These are phyloP conservation scores for Eutrema salsugineum DNA, from an alignment of 441 rosid genomes.

Conservation along the genomic window DNA sequence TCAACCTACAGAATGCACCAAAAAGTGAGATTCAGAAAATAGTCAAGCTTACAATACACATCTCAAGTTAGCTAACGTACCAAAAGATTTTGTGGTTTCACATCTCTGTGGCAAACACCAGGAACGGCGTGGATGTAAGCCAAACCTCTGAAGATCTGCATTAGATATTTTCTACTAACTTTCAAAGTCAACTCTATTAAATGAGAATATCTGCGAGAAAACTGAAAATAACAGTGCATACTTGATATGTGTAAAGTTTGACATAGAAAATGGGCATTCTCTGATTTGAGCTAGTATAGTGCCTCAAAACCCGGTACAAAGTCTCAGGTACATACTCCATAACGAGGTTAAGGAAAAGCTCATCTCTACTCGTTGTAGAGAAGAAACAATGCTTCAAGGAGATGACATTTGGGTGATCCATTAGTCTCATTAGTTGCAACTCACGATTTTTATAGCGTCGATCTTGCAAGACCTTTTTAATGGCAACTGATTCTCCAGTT, in stretches of 20 bases:
- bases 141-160: slow-evolving; percentile 55
- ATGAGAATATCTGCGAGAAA: background rate
- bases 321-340: slow-evolving; percentile 68
- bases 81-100: slow-evolving; percentile 64
- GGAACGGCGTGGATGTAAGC: slow-evolving; percentile 59
- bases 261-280: slow-evolving; percentile 60
- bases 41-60: slow-evolving; percentile 11
- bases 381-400: slow-evolving; percentile 61
- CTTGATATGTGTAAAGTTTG: slow-evolving; percentile 57
- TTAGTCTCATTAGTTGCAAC: slow-evolving; percentile 54
- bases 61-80: slow-evolving; percentile 22
- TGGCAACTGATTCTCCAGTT: slow-evolving; percentile 59
- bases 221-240: slow-evolving; percentile 13
- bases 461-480: slow-evolving; percentile 63
- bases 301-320: slow-evolving; percentile 50
- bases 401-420: slow-evolving; percentile 60
- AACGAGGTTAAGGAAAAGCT: slow-evolving; percentile 56
- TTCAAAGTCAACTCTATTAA: slow-evolving; percentile 2
- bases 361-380: slow-evolving; percentile 57
- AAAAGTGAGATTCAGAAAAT: background rate
- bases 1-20: slow-evolving; percentile 39
- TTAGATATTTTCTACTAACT: slow-evolving; percentile 1
- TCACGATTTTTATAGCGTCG: slow-evolving; percentile 57
- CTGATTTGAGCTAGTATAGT: slow-evolving; percentile 46
- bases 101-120: slow-evolving; percentile 63